Conservation (phyloP, 768 basidiomycete genomes). For the Pleurotus platypus region DNA sequence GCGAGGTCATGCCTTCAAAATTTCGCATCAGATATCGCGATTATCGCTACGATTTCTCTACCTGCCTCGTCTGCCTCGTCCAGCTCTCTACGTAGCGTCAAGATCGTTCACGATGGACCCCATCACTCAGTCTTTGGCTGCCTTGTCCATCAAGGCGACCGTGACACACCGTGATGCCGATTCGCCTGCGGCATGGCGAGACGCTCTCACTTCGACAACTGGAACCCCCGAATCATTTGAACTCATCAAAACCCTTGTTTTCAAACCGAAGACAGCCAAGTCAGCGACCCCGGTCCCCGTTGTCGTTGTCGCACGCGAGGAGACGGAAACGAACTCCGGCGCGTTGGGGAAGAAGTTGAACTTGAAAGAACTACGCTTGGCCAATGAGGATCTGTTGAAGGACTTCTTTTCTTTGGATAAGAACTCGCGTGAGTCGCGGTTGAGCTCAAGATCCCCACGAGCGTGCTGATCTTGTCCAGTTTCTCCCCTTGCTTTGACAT, state of each 20-base stretch:
- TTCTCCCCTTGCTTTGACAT: slow-evolving; percentile 73
- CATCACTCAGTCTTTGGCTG: slow-evolving; percentile 39
- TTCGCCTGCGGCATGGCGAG: slow-evolving; percentile 77
- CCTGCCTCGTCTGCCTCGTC: no score
- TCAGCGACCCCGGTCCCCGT: slow-evolving; percentile 79
- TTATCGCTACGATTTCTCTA: no score
- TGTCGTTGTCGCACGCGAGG: slow-evolving; percentile 81
- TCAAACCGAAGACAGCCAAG: slow-evolving; percentile 97
- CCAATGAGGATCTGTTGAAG: slow-evolving; percentile 79
- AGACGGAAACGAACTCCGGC: slow-evolving; percentile 77
- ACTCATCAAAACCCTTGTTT: slow-evolving; percentile 85
- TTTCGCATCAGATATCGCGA: no score
- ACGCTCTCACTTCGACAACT: slow-evolving; percentile 53
- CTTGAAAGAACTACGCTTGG: slow-evolving; percentile 85
- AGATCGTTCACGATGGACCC: slow-evolving; percentile 30
- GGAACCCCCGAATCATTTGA: slow-evolving; percentile 59
- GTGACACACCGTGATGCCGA: slow-evolving; percentile 59
- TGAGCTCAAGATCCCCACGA: slow-evolving; percentile 3
- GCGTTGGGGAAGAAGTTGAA: slow-evolving; percentile 76
- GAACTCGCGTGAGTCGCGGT: slow-evolving; percentile 68
- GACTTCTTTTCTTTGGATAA: slow-evolving; percentile 85
- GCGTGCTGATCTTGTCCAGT: slow-evolving; percentile 42
- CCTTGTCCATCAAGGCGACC: slow-evolving; percentile 50
- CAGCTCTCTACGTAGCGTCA: slow-evolving; percentile 14
- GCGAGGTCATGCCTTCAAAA: no score